Conservation (phyloP, 2,329 filamentous ascomycete genomes). For the Fusarium sp. region DNA sequence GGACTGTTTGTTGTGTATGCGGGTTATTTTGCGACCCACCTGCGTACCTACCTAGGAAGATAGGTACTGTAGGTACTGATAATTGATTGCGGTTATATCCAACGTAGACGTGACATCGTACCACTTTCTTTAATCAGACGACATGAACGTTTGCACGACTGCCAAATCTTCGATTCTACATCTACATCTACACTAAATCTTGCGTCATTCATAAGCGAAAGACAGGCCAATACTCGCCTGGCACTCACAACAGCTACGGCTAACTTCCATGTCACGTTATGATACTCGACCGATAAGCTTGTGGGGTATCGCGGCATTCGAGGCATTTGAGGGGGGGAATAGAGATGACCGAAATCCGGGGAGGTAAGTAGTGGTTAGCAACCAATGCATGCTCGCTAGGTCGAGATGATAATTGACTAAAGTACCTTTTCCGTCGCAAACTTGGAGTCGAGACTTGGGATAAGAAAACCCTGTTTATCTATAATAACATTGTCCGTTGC, state of each 20-base stretch:
- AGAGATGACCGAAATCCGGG: background rate
- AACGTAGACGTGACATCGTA: background rate
- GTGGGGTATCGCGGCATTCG: conserved; percentile 7
- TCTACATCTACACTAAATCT: background rate
- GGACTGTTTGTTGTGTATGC: no score
- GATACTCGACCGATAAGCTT: background rate
- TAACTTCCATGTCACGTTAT: background rate
- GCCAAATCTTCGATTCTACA: background rate
- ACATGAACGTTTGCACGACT: background rate
- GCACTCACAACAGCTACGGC: background rate
- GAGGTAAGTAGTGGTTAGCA: background rate
- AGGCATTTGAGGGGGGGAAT: conserved; percentile 19
- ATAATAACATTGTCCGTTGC: background rate
- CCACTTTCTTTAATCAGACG: background rate
- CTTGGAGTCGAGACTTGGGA: background rate
- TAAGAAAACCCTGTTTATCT: conserved; percentile 1
- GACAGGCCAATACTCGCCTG: background rate
- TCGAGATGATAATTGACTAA: conserved; percentile 17
- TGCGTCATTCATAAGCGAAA: background rate
- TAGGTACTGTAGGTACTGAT: no score
- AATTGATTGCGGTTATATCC: background rate
- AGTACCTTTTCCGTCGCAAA: background rate
- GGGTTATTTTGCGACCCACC: no score
- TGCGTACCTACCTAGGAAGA: no score
- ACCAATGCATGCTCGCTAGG: background rate